Base-by-base conservation (phyloP, 2,329 filamentous ascomycete species). In the Penicillium sp. region DNA sequence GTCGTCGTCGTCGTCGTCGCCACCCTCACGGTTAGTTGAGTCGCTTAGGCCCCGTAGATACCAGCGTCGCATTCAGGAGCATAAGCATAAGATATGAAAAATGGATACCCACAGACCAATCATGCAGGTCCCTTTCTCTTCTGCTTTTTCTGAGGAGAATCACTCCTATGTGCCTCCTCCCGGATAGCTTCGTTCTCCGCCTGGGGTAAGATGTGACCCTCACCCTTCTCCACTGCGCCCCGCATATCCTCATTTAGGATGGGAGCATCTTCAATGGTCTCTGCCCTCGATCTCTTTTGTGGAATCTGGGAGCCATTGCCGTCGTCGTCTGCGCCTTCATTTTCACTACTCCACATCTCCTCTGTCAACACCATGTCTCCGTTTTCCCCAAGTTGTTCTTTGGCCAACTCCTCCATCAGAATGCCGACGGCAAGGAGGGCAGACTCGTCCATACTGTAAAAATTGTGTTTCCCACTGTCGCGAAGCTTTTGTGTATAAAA, bases 361-460 rank as follows among this genome's bases (percentile, higher is more conserved):
- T 86, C 82, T 3, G 83, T 74, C 52, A 87, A 78, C 0, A 79
- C 81, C 61, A 86, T 67, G 68, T 87, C 81, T 0, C 84, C 85
- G 2, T 79, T 85, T 48, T 81, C 73, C 2, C 82, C 84, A 18
- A 87, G 66, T 3, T 74, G 65, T 41, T 81, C 77, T 40, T 71
- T 75, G 0, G 78, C 77, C 22, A 80, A 75, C 67, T 87, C 85
- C 69, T 88, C 85, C 25, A 87, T 66, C 31, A 88, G 62, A 14
- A 87, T 80, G 0, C 84, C 83, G 62, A 86, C 67, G 1, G 83
- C 83, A 60, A 87, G 76, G 53, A 88, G 67, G 1, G 85, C 84
- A 8, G 83, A 86, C 68, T 85, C 84, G 55, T 87, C 83, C 76
- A 88, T 77, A 56, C 79, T 84, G 46, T 74, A 75, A 62, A 79